Base-by-base conservation (phyloP, 2,329 filamentous ascomycete genomes). In the Aspergillus melleus region DNA sequence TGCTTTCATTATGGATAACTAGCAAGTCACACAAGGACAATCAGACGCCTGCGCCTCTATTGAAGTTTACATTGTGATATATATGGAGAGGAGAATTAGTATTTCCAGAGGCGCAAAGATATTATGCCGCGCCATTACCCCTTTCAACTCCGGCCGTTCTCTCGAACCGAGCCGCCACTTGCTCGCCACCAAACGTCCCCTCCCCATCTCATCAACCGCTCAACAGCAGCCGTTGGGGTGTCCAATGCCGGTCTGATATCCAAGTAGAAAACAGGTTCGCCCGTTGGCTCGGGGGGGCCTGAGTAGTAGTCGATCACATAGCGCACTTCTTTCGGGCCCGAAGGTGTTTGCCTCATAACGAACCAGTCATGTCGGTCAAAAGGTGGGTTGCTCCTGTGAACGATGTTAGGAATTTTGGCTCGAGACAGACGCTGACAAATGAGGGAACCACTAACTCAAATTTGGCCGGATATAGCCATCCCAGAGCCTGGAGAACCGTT, bases 351-450 rank as follows among this genome's bases (percentile, higher is more conserved):
- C 63, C 95, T 85, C 65, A 90, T 85, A 47, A 99, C 90, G 72
- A 89, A 98, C 95, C 95, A 99, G 75, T 99, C 95, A 74, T 99
- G 95, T 62, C 95, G 87, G 77, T 99, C 95, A 70, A 99, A 99
- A 1, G 95, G 95, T 11, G 92, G 90, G 55, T 92, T 89, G 8
- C 89, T 88, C 5, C 89, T 91, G 22, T 47, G 3, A 47, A 47
- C n/a, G 9, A 47, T 24, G 44, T 47, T 47, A 47, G 2, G 6
- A 29, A 29, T 9, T 29, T 29, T 8, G 8, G 26, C 26, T 8
- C 26, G 26, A 8, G 26, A 9, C 26, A 29, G 9, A 29, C 6
- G 26, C 8, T 9, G 26, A 29, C 26, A 8, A 8, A 20, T n/a
- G 20, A 50, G 52, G 26, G 46, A 9, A 58, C 16, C 39, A 66